Evolutionary conservation across 2,329 filamentous ascomycete species (phyloP), one percentile per base, ranked within the genome.

Genomic region (Colletotrichum graminicola): DNA sequence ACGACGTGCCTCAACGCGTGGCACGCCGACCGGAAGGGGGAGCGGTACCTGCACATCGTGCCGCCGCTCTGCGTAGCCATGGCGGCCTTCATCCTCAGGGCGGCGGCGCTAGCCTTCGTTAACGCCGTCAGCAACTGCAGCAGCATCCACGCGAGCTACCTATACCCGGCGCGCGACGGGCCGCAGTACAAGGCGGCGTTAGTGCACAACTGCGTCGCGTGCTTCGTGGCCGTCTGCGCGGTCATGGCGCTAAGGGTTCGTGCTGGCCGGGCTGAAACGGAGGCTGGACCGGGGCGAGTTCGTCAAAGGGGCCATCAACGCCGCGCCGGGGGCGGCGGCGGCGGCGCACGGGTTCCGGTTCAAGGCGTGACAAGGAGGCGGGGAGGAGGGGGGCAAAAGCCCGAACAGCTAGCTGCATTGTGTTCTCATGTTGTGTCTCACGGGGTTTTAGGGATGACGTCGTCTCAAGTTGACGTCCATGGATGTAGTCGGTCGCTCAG

Each of bases 31-130:
- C 86, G 85, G 52, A 92, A 90, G 0, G 90, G 91, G 26, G 92
- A 94, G 79, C 87, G 92, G 6, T 94, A 90, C 79, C 89, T 88
- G 78, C 92, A 94, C 79, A 86, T 94, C 71, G 84, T 85, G 0
- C 67, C 89, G 1, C 91, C 92, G 0, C 83, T 93, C 16, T 86
- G 84, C 67, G 82, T 93, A 52, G 88, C 89, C 18, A 84, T 93
- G 4, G 81, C 82, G 0, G 88, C 90, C 4, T 94, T 92, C 80
- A 91, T 94, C 75, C 84, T 94, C 62, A 89, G 89, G 10, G 91
- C 90, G 1, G 83, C 92, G 0, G 92, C 92, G 0, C 79, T 95
- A 6, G 93, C 92, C 1, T 90, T 92, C 73, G 93, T 95, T 80
- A 95, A 95, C 77, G 90, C 91, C 47, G 71, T 77, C 16, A 75